These are phyloP conservation scores for Candida mesenterica DNA, from an alignment of 1,139 yeast genomes.

Conservation along the genomic window DNA sequence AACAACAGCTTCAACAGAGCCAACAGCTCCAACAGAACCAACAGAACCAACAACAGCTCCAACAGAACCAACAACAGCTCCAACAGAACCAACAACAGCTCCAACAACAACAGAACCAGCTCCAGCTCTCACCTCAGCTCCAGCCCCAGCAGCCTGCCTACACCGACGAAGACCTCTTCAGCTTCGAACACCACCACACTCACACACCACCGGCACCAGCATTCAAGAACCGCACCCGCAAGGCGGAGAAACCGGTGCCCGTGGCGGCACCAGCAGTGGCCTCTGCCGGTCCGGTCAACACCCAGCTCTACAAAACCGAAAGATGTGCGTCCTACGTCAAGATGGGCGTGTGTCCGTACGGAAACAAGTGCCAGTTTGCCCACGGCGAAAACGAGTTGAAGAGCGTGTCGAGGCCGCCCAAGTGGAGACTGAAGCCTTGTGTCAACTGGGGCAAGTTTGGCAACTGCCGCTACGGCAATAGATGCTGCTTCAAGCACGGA, in stretches of 20 bases:
- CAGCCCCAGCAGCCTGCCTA: conserved; percentile 5
- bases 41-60: too few relatives aligned
- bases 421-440: conserved; percentile 91
- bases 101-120: conserved; percentile 4
- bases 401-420: conserved; percentile 69
- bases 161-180: too few relatives aligned
- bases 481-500: conserved; percentile 90
- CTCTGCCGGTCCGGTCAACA: conserved; percentile 48
- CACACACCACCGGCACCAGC: too few relatives aligned
- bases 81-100: too few relatives aligned
- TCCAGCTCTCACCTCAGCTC: conserved; percentile 4
- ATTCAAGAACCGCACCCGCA: too few relatives aligned
- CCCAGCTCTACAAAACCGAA: conserved; percentile 85
- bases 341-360: conserved; percentile 80
- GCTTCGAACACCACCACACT: too few relatives aligned
- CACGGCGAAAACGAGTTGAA: conserved; percentile 83
- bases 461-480: conserved; percentile 80
- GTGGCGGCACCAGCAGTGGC: conserved; percentile 7
- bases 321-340: conserved; percentile 77
- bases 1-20: too few relatives aligned
- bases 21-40: too few relatives aligned
- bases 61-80: too few relatives aligned
- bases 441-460: conserved; percentile 85
- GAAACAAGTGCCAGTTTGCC: conserved; percentile 91
- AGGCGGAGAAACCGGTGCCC: too few relatives aligned